Base-by-base conservation (phyloP, 2,329 filamentous ascomycete species). In the Teratosphaeria pseudoeucalypti region DNA sequence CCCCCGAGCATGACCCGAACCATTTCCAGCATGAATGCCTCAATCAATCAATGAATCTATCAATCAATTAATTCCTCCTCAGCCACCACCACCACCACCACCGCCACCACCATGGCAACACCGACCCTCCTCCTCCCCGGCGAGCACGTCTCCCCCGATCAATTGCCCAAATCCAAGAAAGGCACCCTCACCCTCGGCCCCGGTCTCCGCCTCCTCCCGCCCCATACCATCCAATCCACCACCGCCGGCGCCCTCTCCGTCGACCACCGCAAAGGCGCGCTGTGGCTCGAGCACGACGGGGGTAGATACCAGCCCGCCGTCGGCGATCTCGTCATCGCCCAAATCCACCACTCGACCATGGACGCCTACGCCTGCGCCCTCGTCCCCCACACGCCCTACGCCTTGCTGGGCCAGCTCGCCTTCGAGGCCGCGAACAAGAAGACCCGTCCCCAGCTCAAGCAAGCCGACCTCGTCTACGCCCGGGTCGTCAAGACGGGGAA, bases 371-470 rank as follows among this genome's bases (percentile, higher is more conserved):
- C 88, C 74, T 91, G 91, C 73, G 80, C 82, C 66, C 80, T 97
- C 57, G 87, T 89, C 32, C 81, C 82, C 9, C 77, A 85, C 68
- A 82, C 81, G 6, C 76, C 81, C 0, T 75, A 76, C 61, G 90
- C 89, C 0, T 78, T 89, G 19, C 84, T 97, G 0, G 90, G 89
- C 0, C 89, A 95, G 65, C 81, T 97, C 23, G 85, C 91, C n/a
- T 99, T 99, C 73, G 92, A 97, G 75, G 85, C 86, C 63, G 94
- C 91, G 19, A 90, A 88, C 53, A 94, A 92, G 74, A 97, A 97
- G 77, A 96, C 90, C 2, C 82, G 92, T 1, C 94, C 94, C 0
- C 81, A 89, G 64, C 82, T 97, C 52, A 78, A 81, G 32, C 70
- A 84, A 14, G 90, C 90, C 43, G 85, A 90, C 57, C 77, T 96